Evolutionary conservation across 176 grass and related monocot species (phyloP).

Genomic region (Tuctoria greenei): DNA sequence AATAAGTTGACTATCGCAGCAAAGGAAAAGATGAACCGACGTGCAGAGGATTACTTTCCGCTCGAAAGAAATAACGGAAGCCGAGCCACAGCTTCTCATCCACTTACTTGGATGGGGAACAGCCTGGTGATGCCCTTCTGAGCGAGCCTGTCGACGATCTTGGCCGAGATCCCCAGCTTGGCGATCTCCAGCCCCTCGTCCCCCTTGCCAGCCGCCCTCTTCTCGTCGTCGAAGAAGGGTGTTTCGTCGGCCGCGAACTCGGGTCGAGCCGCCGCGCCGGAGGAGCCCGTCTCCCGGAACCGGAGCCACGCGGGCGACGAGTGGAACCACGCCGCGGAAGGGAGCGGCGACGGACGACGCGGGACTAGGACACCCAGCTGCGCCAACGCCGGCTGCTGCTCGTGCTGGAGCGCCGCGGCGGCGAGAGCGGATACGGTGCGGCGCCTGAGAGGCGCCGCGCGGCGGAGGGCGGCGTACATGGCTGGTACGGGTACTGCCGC

Average conservation of each 20-base stretch:
- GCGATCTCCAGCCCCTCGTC: slow-evolving; percentile 73
- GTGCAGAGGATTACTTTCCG: not conserved
- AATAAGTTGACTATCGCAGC: not conserved
- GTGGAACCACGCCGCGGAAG: slow-evolving; percentile 48
- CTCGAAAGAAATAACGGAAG: not conserved
- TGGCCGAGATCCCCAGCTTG: slow-evolving; percentile 81
- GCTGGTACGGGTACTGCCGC: slow-evolving; percentile 13
- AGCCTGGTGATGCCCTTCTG: slow-evolving; percentile 81
- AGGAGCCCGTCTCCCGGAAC: slow-evolving; percentile 46
- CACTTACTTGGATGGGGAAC: slow-evolving; percentile 89
- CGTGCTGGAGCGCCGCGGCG: not conserved
- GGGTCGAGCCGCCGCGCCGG: slow-evolving; percentile 34
- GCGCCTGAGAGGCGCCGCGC: slow-evolving; percentile 45
- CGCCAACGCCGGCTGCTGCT: not conserved
- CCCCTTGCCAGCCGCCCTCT: not conserved
- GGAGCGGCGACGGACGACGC: not conserved
- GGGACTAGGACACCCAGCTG: not conserved
- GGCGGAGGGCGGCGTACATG: slow-evolving; percentile 53
- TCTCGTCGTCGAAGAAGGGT: slow-evolving; percentile 37
- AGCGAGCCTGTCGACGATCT: slow-evolving; percentile 68
- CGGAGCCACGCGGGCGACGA: slow-evolving; percentile 45
- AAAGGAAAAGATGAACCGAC: not conserved
- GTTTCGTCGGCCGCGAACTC: slow-evolving; percentile 64
- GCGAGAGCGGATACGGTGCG: slow-evolving; percentile 19
- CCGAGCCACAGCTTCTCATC: not conserved